Conservation (phyloP, 1,284 basidiomycete species). For the Cystobasidium slooffiae region DNA sequence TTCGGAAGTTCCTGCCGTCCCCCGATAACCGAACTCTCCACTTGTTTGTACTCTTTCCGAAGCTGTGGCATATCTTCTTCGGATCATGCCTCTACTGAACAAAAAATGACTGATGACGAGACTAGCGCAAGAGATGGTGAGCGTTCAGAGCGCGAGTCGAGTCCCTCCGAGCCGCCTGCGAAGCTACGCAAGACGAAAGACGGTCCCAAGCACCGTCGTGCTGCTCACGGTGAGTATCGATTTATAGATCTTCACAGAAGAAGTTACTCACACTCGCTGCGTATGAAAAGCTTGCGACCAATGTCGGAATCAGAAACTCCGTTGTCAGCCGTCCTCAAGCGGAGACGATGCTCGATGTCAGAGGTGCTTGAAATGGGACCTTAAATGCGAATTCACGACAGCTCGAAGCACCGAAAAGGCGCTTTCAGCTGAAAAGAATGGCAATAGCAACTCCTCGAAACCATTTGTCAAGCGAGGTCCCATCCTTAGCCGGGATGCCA, state of each 20-base stretch:
- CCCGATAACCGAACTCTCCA: too few relatives aligned
- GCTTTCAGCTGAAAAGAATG: not conserved
- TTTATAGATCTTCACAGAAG: too few relatives aligned
- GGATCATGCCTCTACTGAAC: too few relatives aligned
- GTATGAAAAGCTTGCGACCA: conserved; percentile 4
- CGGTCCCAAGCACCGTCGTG: conserved; percentile 8
- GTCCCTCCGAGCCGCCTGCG: not conserved
- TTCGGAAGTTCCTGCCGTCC: too few relatives aligned
- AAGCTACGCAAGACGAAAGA: conserved; percentile 1
- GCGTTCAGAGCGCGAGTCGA: not conserved
- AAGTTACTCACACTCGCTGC: not conserved
- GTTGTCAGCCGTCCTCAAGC: not conserved
- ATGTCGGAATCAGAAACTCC: conserved; percentile 14
- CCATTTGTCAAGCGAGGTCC: conserved; percentile 3
- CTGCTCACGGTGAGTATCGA: not conserved
- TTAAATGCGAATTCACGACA: conserved; percentile 19
- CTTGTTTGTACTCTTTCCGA: too few relatives aligned
- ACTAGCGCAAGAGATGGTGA: not conserved
- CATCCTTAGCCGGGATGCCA: conserved; percentile 3
- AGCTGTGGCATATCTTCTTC: too few relatives aligned
- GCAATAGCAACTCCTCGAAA: not conserved
- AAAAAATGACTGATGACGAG: not conserved
- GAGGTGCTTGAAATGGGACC: conserved; percentile 10
- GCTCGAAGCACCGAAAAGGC: not conserved
- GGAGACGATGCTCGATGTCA: conserved; percentile 1